phyloP scores from a whole-genome alignment of 768 basidiomycete species.

The Pholiota conissans region DNA sequence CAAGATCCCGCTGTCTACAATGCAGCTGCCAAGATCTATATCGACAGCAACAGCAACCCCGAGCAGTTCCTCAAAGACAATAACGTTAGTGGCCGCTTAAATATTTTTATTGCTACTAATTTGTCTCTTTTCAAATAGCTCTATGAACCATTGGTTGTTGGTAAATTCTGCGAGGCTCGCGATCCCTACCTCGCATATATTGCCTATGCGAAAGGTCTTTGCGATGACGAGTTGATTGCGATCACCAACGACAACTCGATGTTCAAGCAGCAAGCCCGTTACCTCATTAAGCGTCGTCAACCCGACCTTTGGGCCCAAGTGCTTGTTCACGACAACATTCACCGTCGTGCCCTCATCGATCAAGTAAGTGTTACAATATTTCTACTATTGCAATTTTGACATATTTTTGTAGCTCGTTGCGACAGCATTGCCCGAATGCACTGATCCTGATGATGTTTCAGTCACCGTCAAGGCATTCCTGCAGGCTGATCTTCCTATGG shows the following conservation, averaged over 20 bases:
- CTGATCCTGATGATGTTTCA: slow-evolving; percentile 98
- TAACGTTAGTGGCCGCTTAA: slow-evolving; percentile 58
- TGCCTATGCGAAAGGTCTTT: slow-evolving; percentile 98
- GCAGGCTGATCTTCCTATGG: slow-evolving; percentile 93
- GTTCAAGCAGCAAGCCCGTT: slow-evolving; percentile 99
- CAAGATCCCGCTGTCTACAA: slow-evolving; percentile 96
- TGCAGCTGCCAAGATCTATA: slow-evolving; percentile 97
- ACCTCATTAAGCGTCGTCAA: slow-evolving; percentile 94
- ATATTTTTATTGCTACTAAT: neutral
- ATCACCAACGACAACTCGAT: slow-evolving; percentile 99
- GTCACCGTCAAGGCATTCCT: slow-evolving; percentile 98
- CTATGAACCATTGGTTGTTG: slow-evolving; percentile 95
- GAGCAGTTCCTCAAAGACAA: slow-evolving; percentile 98
- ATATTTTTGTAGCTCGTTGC: slow-evolving; percentile 68
- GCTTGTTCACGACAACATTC: slow-evolving; percentile 82
- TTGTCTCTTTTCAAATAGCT: slow-evolving; percentile 47
- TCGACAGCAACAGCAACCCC: slow-evolving; percentile 98
- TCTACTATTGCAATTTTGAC: neutral
- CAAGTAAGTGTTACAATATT: slow-evolving; percentile 52
- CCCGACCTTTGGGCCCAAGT: slow-evolving; percentile 98
- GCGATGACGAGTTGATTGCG: slow-evolving; percentile 94
- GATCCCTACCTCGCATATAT: slow-evolving; percentile 99
- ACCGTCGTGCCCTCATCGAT: slow-evolving; percentile 92
- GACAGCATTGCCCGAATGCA: slow-evolving; percentile 94
- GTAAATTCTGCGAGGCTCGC: slow-evolving; percentile 98